phyloP scores from a whole-genome alignment of 352 stramenopile genomes.

The Pythium volutum region DNA sequence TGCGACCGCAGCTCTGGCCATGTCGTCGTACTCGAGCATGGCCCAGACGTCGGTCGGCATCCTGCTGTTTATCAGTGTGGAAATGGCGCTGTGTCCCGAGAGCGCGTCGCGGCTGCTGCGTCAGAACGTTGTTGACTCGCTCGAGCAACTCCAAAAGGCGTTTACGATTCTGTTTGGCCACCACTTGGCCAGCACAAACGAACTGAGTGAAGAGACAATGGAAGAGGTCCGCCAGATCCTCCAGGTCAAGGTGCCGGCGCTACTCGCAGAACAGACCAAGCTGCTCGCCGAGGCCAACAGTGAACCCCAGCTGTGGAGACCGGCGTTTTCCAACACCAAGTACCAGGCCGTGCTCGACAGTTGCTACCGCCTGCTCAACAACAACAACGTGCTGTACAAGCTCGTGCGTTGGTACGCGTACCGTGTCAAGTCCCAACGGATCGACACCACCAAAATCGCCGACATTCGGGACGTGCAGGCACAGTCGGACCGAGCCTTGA shows the following conservation, averaged over 20 bases:
- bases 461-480: conserved; percentile 47
- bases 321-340: conserved; percentile 68
- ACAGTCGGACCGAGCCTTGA: conserved; percentile 20
- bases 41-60: conserved; percentile 77
- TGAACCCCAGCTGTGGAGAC: conserved; percentile 70
- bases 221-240: conserved; percentile 51
- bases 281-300: conserved; percentile 60
- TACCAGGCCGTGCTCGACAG: conserved; percentile 66
- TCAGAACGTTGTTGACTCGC: conserved; percentile 71
- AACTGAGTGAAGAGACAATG: conserved; percentile 53
- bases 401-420: conserved; percentile 77
- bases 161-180: conserved; percentile 73
- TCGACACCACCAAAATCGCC: conserved; percentile 33
- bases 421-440: conserved; percentile 47
- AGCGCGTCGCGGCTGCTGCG: conserved; percentile 63
- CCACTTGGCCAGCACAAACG: conserved; percentile 51
- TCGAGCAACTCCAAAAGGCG: conserved; percentile 55
- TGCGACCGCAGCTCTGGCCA: conserved; percentile 45
- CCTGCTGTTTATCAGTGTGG: conserved; percentile 74
- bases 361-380: conserved; percentile 67
- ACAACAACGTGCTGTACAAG: conserved; percentile 82
- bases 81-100: conserved; percentile 64
- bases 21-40: conserved; percentile 74
- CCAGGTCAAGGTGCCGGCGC: conserved; percentile 48
- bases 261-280: conserved; percentile 55